Percentiles rank a stretch among this genome's conserved stretches.
phyloP scores from a whole-genome alignment of 306 rosid genomes.

The Fragaria iinumae region DNA sequence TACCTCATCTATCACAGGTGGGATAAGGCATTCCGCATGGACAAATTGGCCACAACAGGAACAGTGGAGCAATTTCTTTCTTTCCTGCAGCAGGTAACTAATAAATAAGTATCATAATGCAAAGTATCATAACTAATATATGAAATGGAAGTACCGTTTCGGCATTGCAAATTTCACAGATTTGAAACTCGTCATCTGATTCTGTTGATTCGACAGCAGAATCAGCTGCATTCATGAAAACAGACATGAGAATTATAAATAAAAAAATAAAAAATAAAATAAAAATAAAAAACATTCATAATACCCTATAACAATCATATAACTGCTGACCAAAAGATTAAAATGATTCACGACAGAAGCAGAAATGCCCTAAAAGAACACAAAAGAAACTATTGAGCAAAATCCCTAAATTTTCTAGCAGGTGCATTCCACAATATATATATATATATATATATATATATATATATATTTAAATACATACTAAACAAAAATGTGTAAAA shows the following conservation, averaged over 20 bases:
- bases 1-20: slow-evolving; percentile 72
- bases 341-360: background rate
- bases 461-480: background rate
- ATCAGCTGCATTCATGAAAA: slow-evolving; percentile 72
- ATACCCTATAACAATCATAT: slow-evolving; percentile 10
- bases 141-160: slow-evolving; percentile 61
- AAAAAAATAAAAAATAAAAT: too few relatives aligned
- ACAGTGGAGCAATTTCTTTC: slow-evolving; percentile 80
- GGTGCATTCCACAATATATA: background rate
- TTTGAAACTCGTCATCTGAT: slow-evolving; percentile 97
- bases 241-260: slow-evolving; percentile 21
- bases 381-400: background rate
- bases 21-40: slow-evolving; percentile 79
- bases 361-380: background rate
- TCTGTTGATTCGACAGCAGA: slow-evolving; percentile 80
- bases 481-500: background rate
- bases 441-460: too few relatives aligned
- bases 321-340: slow-evolving; percentile 8
- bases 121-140: slow-evolving; percentile 27
- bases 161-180: slow-evolving; percentile 82
- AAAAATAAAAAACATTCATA: background rate
- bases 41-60: slow-evolving; percentile 87
- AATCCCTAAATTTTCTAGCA: background rate
- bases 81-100: slow-evolving; percentile 55
- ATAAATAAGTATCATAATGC: slow-evolving; percentile 20